Evolutionary conservation across 208 protist genomes (phyloP), one percentile per base, ranked within the genome.

Genomic region (Perkinsela sp.): DNA sequence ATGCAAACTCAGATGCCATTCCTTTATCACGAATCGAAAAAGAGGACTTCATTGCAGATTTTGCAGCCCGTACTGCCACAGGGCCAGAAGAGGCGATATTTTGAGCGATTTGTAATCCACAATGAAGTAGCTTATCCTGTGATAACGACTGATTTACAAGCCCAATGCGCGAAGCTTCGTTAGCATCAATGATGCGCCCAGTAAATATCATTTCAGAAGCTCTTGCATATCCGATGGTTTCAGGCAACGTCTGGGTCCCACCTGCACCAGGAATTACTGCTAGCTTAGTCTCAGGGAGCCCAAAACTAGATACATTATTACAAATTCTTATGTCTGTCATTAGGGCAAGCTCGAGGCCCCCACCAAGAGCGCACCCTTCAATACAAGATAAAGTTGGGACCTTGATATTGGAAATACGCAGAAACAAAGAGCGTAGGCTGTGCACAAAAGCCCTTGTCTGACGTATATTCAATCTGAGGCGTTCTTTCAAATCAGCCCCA

Each of bases 201-300:
- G 91, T 93, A 67, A 89, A 80, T 32, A 92, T 90, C n/a, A 95
- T 57, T 74, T 93, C 81, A 72, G 91, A 81, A 16, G 91, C 88
- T 30, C 73, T 70, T 48, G 77, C 75, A n/a, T 86, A 70, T 32
- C 91, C 91, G 32, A 95, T 76, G 15, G 87, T 71, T 30, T 76
- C 70, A 15, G 87, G 84, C 2, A 91, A 75, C 28, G 86, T 77
- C 48, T 85, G 79, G 16, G 90, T 94, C 29, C 90, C 89, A 48
- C 90, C 90, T 1, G 88, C 90, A 32, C 89, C 90, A 2, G 90
- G 90, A 57, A 95, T 94, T 31, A 94, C 91, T 16, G 80, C 90
- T 1, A 93, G 78, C 6, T 79, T 76, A 29, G 89, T 92, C 70
- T 95, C 90, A 0, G 86, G 83, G 29, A 95, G 72, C 28, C 85